Base-by-base conservation (phyloP, 139 green algal genomes). In the Astrephomene gubernaculifera region DNA sequence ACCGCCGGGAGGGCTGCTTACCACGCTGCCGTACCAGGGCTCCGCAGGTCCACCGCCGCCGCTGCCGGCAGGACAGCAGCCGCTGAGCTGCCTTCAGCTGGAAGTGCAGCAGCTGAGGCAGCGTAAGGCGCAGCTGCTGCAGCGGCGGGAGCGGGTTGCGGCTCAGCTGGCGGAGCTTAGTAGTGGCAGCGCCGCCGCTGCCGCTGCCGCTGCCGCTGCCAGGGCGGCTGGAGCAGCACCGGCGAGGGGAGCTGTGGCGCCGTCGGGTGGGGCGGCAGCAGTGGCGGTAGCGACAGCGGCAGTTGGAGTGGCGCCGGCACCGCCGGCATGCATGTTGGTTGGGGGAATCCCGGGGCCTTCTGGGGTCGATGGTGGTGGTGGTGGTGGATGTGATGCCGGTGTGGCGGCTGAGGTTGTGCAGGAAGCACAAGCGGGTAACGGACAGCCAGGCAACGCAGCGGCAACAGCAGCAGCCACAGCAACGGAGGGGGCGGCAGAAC, bases 21-120 rank as follows among this genome's bases (percentile, higher is more conserved):
- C n/a, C n/a, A n/a, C n/a, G n/a, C n/a, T n/a, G n/a, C n/a, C n/a
- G n/a, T n/a, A n/a, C n/a, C n/a, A n/a, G n/a, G n/a, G n/a, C n/a
- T n/a, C n/a, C n/a, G n/a, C n/a, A n/a, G n/a, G n/a, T n/a, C n/a
- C n/a, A n/a, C n/a, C n/a, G 43, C 29, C 4, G 29, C 39, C 39
- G 39, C 68, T 7, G 39, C 24, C 35, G 29, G 19, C 19, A 6
- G 25, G 8, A 25, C 39, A 2, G 38, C 39, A 7, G 43, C 38
- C 38, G 57, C 76, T 72, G 3, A 25, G 60, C 14, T 52, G 39
- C 17, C 41, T 83, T 12, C 12, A 31, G 8, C 57, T 83, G 27
- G 76, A 83, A 39, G 76, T 29, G 27, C 39, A 83, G n/a, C 57
- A 83, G 54, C 76, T 83, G 27, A 12, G 76, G 29, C 76, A 43